A percentile compares a stretch with the other conserved stretches of the same genome.
phyloP scores from a whole-genome alignment of 495 filamentous ascomycete species.

The Penicillium malachiteum region DNA sequence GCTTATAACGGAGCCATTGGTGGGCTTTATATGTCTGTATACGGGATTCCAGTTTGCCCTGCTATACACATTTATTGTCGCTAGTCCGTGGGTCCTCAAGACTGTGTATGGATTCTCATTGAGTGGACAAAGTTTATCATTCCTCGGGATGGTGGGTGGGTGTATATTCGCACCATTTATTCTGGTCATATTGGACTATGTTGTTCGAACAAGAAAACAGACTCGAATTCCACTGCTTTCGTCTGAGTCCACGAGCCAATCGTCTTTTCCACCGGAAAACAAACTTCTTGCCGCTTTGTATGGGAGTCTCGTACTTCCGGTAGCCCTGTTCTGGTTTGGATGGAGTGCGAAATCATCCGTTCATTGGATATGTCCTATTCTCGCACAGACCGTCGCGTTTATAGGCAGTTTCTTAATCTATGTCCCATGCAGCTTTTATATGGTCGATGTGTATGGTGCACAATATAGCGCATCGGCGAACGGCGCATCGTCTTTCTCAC shows the following conservation, averaged over 20 bases:
- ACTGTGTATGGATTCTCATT: conserved; percentile 37
- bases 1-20: conserved; percentile 63
- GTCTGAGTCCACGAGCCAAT: conserved; percentile 8
- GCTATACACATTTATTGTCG: conserved; percentile 43
- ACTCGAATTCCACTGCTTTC: too few relatives aligned
- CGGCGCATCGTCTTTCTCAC: conserved; percentile 59
- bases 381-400: conserved; percentile 8
- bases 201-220: conserved; percentile 12
- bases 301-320: conserved; percentile 43
- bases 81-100: conserved; percentile 29
- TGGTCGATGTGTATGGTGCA: conserved; percentile 57
- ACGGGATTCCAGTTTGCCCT: conserved; percentile 40
- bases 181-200: conserved; percentile 14
- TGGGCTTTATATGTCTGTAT: conserved; percentile 45
- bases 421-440: conserved; percentile 40
- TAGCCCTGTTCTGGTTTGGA: conserved; percentile 52
- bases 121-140: conserved; percentile 14
- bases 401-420: conserved; percentile 18
- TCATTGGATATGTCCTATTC: conserved; percentile 54
- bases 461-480: conserved; percentile 58
- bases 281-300: conserved; percentile 44
- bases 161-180: conserved; percentile 16
- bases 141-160: conserved; percentile 16
- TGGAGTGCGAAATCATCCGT: conserved; percentile 41
- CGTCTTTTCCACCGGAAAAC: conserved; percentile 31